Conservation (phyloP, 2,329 filamentous ascomycete species). For the Phialophora expanda region DNA sequence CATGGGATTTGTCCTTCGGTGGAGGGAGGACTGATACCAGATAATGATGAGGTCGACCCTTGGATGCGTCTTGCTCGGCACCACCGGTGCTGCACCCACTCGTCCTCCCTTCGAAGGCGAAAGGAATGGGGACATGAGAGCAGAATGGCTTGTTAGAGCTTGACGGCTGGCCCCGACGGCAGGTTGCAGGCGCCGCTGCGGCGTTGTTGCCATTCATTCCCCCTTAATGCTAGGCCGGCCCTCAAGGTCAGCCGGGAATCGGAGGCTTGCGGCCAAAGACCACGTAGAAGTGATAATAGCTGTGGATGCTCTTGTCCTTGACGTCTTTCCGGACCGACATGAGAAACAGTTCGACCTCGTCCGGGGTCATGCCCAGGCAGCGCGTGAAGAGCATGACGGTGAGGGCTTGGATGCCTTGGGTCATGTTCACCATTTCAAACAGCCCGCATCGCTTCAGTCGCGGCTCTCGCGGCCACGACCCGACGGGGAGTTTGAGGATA, state of each 20-base stretch:
- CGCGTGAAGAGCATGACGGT: conserved; percentile 43
- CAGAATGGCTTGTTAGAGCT: neutral
- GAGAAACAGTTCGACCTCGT: conserved; percentile 34
- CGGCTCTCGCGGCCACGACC: conserved; percentile 42
- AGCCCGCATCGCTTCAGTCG: conserved; percentile 41
- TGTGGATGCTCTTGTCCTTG: conserved; percentile 26
- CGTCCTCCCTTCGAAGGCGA: neutral
- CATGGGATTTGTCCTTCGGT: neutral
- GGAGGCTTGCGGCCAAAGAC: conserved; percentile 28
- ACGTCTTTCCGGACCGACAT: conserved; percentile 28
- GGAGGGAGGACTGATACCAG: neutral
- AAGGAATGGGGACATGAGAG: neutral
- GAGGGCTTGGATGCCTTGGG: conserved; percentile 43
- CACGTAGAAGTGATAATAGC: conserved; percentile 28
- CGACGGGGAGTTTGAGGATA: conserved; percentile 42
- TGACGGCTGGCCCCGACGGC: too few species aligned
- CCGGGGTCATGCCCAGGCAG: conserved; percentile 37
- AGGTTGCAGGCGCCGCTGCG: neutral
- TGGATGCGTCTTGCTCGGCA: neutral
- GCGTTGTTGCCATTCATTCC: neutral
- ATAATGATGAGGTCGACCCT: neutral
- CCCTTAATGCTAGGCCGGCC: neutral
- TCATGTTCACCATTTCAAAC: conserved; percentile 40
- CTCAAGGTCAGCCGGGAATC: neutral
- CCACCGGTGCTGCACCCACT: neutral